Conservation (phyloP, 192 early-diverging fungal species). For the Paraglomus brasilianum region DNA sequence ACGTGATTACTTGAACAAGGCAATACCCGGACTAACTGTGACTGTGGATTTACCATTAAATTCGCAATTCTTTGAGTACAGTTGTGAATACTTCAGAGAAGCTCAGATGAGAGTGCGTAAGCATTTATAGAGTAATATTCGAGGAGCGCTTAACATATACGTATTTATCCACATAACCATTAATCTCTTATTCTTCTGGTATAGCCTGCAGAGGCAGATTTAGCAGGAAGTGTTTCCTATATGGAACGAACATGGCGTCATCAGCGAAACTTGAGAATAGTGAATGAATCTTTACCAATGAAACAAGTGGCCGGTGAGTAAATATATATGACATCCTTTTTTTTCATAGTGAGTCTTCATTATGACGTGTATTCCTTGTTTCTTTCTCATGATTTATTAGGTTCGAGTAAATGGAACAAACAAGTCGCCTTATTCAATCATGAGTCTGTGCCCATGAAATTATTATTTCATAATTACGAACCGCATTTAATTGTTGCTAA, state of each 20-base stretch:
- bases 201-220: conserved; percentile 70
- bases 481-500: conserved; percentile 79
- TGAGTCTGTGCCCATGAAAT: conserved; percentile 49
- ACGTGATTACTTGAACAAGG: conserved; percentile 3
- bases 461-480: conserved; percentile 84
- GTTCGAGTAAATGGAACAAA: conserved; percentile 58
- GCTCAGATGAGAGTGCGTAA: conserved; percentile 69
- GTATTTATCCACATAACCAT: background rate
- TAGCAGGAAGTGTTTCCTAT: conserved; percentile 74
- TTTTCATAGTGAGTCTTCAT: background rate
- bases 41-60: conserved; percentile 50
- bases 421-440: conserved; percentile 51
- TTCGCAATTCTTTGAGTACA: conserved; percentile 79
- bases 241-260: conserved; percentile 74
- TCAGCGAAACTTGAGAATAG: conserved; percentile 63
- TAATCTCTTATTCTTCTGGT: conserved; percentile 32
- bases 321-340: no score
- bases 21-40: conserved; percentile 34
- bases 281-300: conserved; percentile 49
- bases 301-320: conserved; percentile 54
- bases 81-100: conserved; percentile 84
- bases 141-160: background rate
- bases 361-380: background rate
- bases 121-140: no score
- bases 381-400: conserved; percentile 32